Evolutionary conservation across 2,329 filamentous ascomycete genomes (phyloP).

Genomic region (Coleophoma cylindrospora): DNA sequence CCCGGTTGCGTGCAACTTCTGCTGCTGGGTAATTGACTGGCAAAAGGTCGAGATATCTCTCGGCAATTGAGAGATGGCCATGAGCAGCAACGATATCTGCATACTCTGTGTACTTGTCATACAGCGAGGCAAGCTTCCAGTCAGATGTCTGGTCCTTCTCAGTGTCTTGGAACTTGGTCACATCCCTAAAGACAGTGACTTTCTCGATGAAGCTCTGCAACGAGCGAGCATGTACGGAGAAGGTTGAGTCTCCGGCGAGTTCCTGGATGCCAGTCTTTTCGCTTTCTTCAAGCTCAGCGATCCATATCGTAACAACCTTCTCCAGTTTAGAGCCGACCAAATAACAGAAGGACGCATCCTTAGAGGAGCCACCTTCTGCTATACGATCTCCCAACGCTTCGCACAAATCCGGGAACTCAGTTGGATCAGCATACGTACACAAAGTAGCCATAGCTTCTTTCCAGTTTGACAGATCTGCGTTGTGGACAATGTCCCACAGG

Average conservation of each 20-base stretch:
- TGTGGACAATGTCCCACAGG: constrained; percentile 96
- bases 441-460: constrained; percentile 95
- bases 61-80: constrained; percentile 78
- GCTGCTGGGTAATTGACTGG: constrained; percentile 80
- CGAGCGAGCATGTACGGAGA: constrained; percentile 84
- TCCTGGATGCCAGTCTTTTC: constrained; percentile 71
- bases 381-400: constrained; percentile 92
- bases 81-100: constrained; percentile 91
- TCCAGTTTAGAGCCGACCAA: constrained; percentile 93
- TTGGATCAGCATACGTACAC: constrained; percentile 89
- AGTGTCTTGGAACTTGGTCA: constrained; percentile 82
- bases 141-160: constrained; percentile 67
- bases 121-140: constrained; percentile 86
- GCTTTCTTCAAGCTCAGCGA: constrained; percentile 78
- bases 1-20: constrained; percentile 78
- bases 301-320: constrained; percentile 95
- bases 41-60: constrained; percentile 86
- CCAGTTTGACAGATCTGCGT: constrained; percentile 89
- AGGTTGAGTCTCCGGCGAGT: constrained; percentile 68
- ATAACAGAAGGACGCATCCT: constrained; percentile 96
- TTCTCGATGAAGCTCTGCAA: constrained; percentile 97
- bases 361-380: constrained; percentile 69
- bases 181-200: constrained; percentile 91
- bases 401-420: constrained; percentile 90
- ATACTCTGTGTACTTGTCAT: constrained; percentile 95